phyloP scores from a whole-genome alignment of 768 basidiomycete genomes.

The Hygrophorus pudorinus region DNA sequence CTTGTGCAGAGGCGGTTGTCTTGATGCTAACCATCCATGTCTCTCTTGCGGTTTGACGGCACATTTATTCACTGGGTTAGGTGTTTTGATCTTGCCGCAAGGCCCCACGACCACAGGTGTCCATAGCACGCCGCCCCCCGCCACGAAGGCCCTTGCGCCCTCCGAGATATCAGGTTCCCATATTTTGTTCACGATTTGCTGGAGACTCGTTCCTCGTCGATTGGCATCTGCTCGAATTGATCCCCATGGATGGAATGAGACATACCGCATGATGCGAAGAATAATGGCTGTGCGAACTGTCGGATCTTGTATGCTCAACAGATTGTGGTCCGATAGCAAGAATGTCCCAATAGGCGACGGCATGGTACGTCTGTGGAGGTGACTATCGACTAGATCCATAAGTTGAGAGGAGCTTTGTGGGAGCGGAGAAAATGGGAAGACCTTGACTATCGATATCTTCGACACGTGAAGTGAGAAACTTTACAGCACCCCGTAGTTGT shows the following conservation, averaged over 20 bases:
- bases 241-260: conserved; percentile 74
- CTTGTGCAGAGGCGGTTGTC: conserved; percentile 38
- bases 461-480: conserved; percentile 23
- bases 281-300: conserved; percentile 32
- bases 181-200: conserved; percentile 37
- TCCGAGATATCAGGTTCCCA: conserved; percentile 29
- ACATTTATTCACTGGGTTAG: conserved; percentile 7
- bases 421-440: conserved; percentile 10
- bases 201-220: conserved; percentile 36
- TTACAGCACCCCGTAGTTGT: conserved; percentile 28
- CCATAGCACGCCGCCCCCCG: conserved; percentile 60
- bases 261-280: conserved; percentile 52
- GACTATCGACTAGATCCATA: conserved; percentile 29
- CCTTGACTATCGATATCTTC: conserved; percentile 38
- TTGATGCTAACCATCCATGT: conserved; percentile 52
- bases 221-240: conserved; percentile 50
- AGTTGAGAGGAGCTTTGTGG: neutral
- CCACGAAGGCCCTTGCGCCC: conserved; percentile 29
- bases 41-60: conserved; percentile 12
- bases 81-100: conserved; percentile 13
- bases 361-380: conserved; percentile 24
- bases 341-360: conserved; percentile 44
- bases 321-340: conserved; percentile 28
- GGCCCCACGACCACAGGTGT: conserved; percentile 34
- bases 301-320: conserved; percentile 25